Evolutionary conservation across 1,139 yeast species (phyloP).

Genomic region (Pichia sp.): DNA sequence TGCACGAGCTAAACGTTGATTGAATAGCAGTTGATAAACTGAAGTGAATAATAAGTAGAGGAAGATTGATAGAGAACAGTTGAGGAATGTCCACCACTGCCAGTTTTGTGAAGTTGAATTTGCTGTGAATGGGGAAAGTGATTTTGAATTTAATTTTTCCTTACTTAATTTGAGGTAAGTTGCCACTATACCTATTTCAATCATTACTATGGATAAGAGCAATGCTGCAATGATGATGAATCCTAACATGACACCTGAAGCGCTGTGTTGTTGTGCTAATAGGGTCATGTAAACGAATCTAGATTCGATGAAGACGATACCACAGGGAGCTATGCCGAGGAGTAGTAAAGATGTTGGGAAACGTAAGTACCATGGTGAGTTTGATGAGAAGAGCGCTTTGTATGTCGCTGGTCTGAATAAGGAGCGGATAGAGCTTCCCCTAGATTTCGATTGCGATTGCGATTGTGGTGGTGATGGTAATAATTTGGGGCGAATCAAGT

Average conservation of each 20-base stretch:
- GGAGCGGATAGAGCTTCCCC: background rate
- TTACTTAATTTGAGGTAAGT: slow-evolving; percentile 58
- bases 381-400: slow-evolving; percentile 17
- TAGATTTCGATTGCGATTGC: background rate
- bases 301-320: slow-evolving; percentile 74
- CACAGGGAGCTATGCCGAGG: slow-evolving; percentile 71
- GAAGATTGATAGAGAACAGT: slow-evolving; percentile 64
- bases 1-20: slow-evolving; percentile 55
- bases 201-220: slow-evolving; percentile 53
- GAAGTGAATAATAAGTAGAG: slow-evolving; percentile 67
- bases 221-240: slow-evolving; percentile 59
- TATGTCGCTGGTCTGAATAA: no score
- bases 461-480: no score
- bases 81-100: slow-evolving; percentile 80
- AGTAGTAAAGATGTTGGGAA: slow-evolving; percentile 26
- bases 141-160: no score
- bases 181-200: slow-evolving; percentile 70
- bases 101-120: slow-evolving; percentile 52
- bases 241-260: slow-evolving; percentile 76
- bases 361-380: slow-evolving; percentile 32
- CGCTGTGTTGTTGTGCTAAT: slow-evolving; percentile 76
- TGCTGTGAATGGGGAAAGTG: no score
- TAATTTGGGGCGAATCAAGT: no score
- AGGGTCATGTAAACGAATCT: slow-evolving; percentile 67
- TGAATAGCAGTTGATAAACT: slow-evolving; percentile 53